phyloP scores from a whole-genome alignment of 352 stramenopile species.

The Plasmopara halstedii region DNA sequence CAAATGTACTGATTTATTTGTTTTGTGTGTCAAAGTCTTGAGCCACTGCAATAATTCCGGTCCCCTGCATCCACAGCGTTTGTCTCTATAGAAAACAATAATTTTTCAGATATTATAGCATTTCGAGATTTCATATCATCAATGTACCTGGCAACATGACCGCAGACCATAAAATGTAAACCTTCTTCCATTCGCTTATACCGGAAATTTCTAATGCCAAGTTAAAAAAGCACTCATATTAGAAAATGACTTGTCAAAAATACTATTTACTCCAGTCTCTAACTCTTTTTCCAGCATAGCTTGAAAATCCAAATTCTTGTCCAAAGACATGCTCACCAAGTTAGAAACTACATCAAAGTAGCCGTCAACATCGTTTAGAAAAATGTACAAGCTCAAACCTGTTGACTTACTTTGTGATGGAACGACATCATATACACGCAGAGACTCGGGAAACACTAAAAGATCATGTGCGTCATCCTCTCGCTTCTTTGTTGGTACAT shows the following conservation, averaged over 20 bases:
- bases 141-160: slow-evolving; percentile 32
- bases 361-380: not conserved
- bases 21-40: slow-evolving; percentile 21
- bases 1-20: slow-evolving; percentile 36
- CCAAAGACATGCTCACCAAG: slow-evolving; percentile 28
- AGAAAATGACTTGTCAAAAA: no score
- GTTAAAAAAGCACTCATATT: not conserved
- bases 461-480: slow-evolving; percentile 39
- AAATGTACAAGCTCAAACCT: not conserved
- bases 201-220: slow-evolving; percentile 24
- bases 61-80: slow-evolving; percentile 64
- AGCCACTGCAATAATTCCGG: slow-evolving; percentile 64
- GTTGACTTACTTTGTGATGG: slow-evolving; percentile 31
- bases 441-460: slow-evolving; percentile 58
- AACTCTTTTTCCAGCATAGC: slow-evolving; percentile 28
- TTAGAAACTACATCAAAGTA: slow-evolving; percentile 20
- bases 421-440: slow-evolving; percentile 49
- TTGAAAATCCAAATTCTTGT: slow-evolving; percentile 24
- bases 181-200: slow-evolving; percentile 29
- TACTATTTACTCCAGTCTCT: not conserved
- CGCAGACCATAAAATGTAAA: slow-evolving; percentile 65
- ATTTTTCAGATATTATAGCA: slow-evolving; percentile 3
- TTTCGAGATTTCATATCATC: not conserved
- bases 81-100: slow-evolving; percentile 27
- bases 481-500: not conserved